These are phyloP conservation scores for Rhynchospora pubera DNA, from an alignment of 176 grass and related monocot species.

Conservation along the genomic window DNA sequence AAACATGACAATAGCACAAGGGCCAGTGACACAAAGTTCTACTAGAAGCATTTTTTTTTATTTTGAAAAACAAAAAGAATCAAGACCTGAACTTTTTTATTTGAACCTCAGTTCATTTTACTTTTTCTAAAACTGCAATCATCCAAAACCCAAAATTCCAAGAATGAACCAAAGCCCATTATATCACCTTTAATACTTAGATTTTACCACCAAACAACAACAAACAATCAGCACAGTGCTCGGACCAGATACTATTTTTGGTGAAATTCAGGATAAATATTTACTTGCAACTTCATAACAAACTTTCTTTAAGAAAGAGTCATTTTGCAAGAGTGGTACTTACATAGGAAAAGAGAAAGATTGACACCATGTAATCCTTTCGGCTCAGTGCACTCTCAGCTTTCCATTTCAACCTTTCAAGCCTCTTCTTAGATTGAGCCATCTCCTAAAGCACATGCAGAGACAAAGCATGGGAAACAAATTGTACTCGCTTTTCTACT, in stretches of 20 bases:
- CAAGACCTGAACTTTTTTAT: background rate
- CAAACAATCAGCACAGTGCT: background rate
- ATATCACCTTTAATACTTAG: background rate
- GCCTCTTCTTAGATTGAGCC: background rate
- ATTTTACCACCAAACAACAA: background rate
- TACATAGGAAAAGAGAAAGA: slow-evolving; percentile 3
- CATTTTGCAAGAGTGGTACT: background rate
- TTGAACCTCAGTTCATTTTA: too few relatives aligned
- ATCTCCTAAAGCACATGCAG: background rate
- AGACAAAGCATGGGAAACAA: background rate
- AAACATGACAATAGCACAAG: background rate
- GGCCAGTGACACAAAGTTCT: background rate
- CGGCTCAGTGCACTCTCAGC: background rate
- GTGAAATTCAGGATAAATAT: background rate
- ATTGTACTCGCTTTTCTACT: slow-evolving; percentile 23
- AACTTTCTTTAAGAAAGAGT: background rate
- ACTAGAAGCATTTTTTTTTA: background rate
- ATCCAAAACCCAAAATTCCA: background rate
- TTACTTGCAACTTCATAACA: background rate
- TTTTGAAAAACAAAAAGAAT: background rate
- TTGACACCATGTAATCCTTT: background rate
- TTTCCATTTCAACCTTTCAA: background rate
- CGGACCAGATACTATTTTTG: background rate
- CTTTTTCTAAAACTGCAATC: background rate
- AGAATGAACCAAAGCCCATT: background rate